phyloP scores from a whole-genome alignment of 768 basidiomycete genomes.

The Pleurotus tuoliensis region DNA sequence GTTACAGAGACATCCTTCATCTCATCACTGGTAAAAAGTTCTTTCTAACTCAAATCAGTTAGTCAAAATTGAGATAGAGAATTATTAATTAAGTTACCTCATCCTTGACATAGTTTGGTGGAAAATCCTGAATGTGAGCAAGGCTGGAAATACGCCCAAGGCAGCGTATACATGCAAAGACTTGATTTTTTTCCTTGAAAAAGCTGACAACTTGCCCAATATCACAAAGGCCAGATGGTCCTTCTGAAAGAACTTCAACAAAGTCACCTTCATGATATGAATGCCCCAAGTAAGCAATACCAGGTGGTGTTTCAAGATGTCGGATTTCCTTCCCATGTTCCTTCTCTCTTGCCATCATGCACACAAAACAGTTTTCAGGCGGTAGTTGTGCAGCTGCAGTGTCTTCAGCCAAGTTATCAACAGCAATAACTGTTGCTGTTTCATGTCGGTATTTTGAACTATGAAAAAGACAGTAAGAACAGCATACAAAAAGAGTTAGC shows the following conservation, averaged over 20 bases:
- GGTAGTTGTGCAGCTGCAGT: constrained; percentile 22
- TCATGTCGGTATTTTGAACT: constrained; percentile 50
- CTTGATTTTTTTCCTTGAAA: constrained; percentile 19
- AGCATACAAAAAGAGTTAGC: constrained; percentile 2
- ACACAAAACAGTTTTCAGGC: constrained; percentile 53
- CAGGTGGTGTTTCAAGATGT: constrained; percentile 30
- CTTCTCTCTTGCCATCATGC: constrained; percentile 30
- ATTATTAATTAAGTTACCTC: constrained; percentile 39
- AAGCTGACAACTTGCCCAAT: constrained; percentile 46
- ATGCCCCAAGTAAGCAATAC: constrained; percentile 41
- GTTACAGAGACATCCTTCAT: constrained; percentile 24
- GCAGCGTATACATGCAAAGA: not conserved
- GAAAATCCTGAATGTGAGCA: constrained; percentile 21
- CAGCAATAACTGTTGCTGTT: constrained; percentile 41
- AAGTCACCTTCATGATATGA: constrained; percentile 63
- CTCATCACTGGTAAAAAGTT: constrained; percentile 58
- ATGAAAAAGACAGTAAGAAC: not conserved
- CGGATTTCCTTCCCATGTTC: constrained; percentile 26
- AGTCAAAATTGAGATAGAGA: not conserved
- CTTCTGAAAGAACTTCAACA: constrained; percentile 42
- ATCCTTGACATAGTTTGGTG: constrained; percentile 41
- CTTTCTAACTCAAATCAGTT: constrained; percentile 35
- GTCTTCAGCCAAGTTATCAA: constrained; percentile 22
- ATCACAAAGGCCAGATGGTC: constrained; percentile 42
- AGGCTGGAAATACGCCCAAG: not conserved